Evolutionary conservation across 371 early-diverging fungal species (phyloP), one percentile per base, ranked within the genome.

Genomic region (Rhizomucor pusillus): DNA sequence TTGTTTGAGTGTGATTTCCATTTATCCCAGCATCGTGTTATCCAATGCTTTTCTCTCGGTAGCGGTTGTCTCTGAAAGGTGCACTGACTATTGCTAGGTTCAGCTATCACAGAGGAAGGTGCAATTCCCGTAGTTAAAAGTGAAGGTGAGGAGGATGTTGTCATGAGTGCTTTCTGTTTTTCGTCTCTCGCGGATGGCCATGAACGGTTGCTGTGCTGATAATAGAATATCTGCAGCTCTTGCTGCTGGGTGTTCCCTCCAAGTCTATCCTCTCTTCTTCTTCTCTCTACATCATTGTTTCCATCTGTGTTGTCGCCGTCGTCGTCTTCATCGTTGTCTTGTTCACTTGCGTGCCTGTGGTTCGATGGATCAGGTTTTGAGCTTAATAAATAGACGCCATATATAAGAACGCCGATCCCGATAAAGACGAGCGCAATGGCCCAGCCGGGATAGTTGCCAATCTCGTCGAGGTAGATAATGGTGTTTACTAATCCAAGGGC

Each of bases 401-500:
- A 81, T 37, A 84, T 74, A 10, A 87, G 56, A 3, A 74, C 74
- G 18, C 59, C 71, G 7, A 88, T 82, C 3, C 88, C 86, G 10
- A 80, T 47, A 50, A 83, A 70, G 5, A 85, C 79, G 10, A 84
- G 54, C 0, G 73, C 47, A 4, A 84, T 68, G 3, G 79, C 83
- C 85, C 85, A 87, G 5, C 77, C 68, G 19, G 83, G 79, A 52
- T 81, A 86, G 25, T 70, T 64, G 34, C 71, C 72, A 47, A 85
- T 63, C 36, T 82, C 78, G 46, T 85, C 67, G 1, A 85, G 63
- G 57, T 86, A 88, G 33, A 88, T 79, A 50, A 80, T 80, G 3
- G 86, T 79, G 56, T 88, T 88, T 39, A 85, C 71, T 12, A 88
- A 60, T 4, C 85, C 82, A 23, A 88, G 64, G 0, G 84, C 79